A percentile compares a stretch with the other conserved stretches of the same genome.
These are phyloP conservation scores for Cyanophora paradoxa DNA, from an alignment of 78 protist genomes.

Conservation along the genomic window DNA sequence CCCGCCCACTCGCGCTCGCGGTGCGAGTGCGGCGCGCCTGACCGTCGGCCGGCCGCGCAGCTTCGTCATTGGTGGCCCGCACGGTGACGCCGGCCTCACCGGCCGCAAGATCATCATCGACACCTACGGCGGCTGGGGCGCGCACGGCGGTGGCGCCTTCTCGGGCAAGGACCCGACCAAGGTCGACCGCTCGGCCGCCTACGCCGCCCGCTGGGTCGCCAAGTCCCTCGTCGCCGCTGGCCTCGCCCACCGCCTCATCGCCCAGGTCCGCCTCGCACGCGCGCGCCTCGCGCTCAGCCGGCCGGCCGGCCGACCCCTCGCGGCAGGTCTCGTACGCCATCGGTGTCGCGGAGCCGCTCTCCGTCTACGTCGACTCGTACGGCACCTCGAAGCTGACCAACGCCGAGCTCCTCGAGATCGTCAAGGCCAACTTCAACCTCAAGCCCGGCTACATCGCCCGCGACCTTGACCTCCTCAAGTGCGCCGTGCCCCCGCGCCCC, in stretches of 20 bases:
- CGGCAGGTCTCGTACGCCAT: conserved; percentile 98
- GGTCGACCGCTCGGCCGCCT: conserved; percentile 99
- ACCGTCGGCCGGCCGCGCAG: too few species aligned
- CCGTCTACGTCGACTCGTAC: conserved; percentile 94
- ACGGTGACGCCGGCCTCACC: conserved; percentile 99
- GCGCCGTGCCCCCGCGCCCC: not conserved
- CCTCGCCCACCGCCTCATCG: conserved; percentile 80
- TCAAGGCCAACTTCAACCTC: conserved; percentile 91
- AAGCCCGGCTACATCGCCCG: conserved; percentile 87
- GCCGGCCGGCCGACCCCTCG: not conserved
- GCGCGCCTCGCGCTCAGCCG: too few species aligned
- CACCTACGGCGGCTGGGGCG: conserved; percentile 99
- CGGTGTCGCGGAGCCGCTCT: conserved; percentile 98
- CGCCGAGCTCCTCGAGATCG: conserved; percentile 76
- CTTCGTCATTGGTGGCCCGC: conserved; percentile 97
- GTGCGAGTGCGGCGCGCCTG: too few species aligned
- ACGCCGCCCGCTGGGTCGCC: conserved; percentile 99
- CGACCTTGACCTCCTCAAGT: conserved; percentile 34
- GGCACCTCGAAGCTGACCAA: conserved; percentile 87
- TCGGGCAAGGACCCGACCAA: conserved; percentile 99
- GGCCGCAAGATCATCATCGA: conserved; percentile 99
- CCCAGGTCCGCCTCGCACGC: conserved; percentile 65
- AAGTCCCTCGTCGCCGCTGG: conserved; percentile 95
- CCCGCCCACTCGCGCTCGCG: too few species aligned
- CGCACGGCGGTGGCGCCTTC: conserved; percentile 99